Evolutionary conservation across 2,329 filamentous ascomycete species (phyloP), one percentile per base, ranked within the genome.

Genomic region (Chrysoporthe puriensis): DNA sequence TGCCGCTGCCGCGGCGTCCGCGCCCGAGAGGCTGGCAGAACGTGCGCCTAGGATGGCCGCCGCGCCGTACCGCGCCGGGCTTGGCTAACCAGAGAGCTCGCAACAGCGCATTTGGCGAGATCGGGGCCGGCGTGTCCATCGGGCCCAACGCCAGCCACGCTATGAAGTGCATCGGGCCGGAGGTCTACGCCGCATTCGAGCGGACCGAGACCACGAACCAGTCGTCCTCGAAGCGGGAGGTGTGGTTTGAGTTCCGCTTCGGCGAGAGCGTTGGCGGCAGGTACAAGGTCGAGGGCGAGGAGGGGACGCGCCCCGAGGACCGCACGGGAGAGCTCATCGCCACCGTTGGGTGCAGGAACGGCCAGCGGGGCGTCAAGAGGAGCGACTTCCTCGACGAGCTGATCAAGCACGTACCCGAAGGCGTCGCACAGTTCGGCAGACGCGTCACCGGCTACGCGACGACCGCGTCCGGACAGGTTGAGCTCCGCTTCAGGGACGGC

Each of bases 51-150:
- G 26, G 48, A 26, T 32, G 50, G 5, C 11, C 50, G 21, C 14
- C 9, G 32, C 11, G 26, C 9, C 21, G 9, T 9, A 9, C 43
- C 11, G 26, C 26, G 26, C 43, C 26, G 26, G 14, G 4, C 16
- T n/a, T 21, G 16, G 9, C 58, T 61, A n/a, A 59, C 42, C 21
- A 9, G 16, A 9, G 21, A 48, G 6, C 2, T 14, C 21, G 2
- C 3, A 13, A 44, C 21, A 61, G 58, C 0, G 77, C 77, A 14
- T 89, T 89, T 69, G 80, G 80, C 44, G 86, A 89, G 73, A 85
- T 89, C 42, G 86, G 87, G 2, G 85, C 86, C 2, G 88, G 86
- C 6, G 80, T 89, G 1, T 81, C 82, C 1, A 83, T 89, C 59
- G 84, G 84, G 0, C 83, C 85, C 46, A 88, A 88, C 70, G 68